Conservation (phyloP, 2,329 filamentous ascomycete genomes). For the Paramyrothecium roridum region DNA sequence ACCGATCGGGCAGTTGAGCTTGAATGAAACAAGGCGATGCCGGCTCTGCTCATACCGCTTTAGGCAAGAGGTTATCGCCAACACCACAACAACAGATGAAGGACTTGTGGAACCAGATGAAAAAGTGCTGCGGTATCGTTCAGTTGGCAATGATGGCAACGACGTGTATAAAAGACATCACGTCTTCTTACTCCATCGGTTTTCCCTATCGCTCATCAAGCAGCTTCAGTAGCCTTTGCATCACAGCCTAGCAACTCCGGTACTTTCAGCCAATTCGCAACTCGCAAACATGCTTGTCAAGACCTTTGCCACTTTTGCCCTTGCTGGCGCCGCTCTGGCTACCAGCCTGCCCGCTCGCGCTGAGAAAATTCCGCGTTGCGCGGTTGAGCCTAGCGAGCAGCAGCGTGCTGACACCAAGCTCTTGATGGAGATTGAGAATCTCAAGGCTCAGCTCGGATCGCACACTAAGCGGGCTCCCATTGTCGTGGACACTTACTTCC, state of each 20-base stretch:
- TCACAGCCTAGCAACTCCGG: background rate
- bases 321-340: background rate
- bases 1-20: background rate
- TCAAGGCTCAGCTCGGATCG: background rate
- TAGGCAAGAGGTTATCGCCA: background rate
- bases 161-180: background rate
- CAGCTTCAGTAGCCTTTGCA: background rate
- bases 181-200: background rate
- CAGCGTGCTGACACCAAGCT: background rate
- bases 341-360: background rate
- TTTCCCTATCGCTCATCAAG: background rate
- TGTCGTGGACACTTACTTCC: conserved; percentile 20
- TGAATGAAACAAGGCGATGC: background rate
- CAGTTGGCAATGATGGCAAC: background rate
- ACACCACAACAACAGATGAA: background rate
- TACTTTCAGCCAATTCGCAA: background rate
- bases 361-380: background rate
- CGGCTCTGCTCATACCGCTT: background rate
- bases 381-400: background rate
- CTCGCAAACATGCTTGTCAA: background rate
- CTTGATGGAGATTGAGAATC: background rate
- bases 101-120: background rate
- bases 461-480: background rate
- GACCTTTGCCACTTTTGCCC: background rate
- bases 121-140: background rate